Evolutionary conservation across 169 alveolate species (phyloP).

Genomic region (Eimeria sp.): DNA sequence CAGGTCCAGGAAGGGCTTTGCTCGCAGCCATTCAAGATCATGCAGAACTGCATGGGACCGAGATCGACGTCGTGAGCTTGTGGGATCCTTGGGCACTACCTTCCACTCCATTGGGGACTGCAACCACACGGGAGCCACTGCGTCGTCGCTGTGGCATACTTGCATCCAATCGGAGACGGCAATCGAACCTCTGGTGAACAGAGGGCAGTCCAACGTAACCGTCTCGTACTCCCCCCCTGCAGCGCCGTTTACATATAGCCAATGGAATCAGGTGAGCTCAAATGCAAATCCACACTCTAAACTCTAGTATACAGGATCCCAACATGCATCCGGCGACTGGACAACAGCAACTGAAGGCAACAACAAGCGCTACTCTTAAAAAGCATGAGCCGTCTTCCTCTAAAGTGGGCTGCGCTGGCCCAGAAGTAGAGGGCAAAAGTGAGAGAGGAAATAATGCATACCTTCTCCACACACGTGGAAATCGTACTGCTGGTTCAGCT

Average conservation of each 20-base stretch:
- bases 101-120: conserved; percentile 37
- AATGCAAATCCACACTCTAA: neutral
- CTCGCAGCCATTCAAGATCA: neutral
- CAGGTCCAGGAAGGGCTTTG: conserved; percentile 12
- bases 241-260: neutral
- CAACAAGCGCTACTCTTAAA: neutral
- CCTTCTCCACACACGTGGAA: conserved; percentile 99
- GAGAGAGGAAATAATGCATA: neutral
- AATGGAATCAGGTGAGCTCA: neutral
- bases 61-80: neutral
- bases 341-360: neutral
- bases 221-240: conserved; percentile 99
- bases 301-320: neutral
- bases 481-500: conserved; percentile 91
- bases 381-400: neutral
- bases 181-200: conserved; percentile 40
- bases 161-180: conserved; percentile 14
- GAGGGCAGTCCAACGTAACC: conserved; percentile 87
- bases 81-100: conserved; percentile 15
- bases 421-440: neutral
- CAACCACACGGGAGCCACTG: conserved; percentile 69
- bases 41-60: neutral
- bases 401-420: neutral
- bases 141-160: conserved; percentile 63
- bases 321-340: neutral